Evolutionary conservation across 2,329 filamentous ascomycete species (phyloP).

Genomic region (Nemania abortiva): DNA sequence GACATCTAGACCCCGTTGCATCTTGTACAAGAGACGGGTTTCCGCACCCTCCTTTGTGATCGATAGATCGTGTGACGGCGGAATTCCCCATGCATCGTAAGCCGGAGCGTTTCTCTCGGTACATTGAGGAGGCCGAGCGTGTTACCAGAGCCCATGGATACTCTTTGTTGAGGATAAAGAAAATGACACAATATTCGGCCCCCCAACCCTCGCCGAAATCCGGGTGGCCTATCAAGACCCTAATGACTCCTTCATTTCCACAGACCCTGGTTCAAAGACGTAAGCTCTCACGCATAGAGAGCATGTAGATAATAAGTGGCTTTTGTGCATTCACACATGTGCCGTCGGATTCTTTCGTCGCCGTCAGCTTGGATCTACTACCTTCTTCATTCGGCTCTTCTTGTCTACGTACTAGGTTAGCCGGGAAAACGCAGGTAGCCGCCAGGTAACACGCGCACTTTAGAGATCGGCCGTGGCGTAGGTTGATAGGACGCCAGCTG

Average conservation of each 20-base stretch:
- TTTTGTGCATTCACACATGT: neutral
- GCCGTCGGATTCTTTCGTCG: neutral
- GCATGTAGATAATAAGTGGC: neutral
- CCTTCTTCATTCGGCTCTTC: constrained; percentile 28
- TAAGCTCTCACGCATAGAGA: neutral
- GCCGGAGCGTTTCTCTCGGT: constrained; percentile 12
- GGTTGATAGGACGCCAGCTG: constrained; percentile 25
- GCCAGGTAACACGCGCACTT: constrained; percentile 3
- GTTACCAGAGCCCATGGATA: neutral
- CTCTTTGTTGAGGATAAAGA: neutral
- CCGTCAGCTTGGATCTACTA: constrained; percentile 30
- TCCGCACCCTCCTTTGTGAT: constrained; percentile 16
- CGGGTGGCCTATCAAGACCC: neutral
- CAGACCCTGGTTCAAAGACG: neutral
- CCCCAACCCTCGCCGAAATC: neutral
- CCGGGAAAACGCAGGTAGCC: constrained; percentile 1
- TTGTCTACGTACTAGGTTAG: neutral
- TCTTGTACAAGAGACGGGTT: constrained; percentile 7
- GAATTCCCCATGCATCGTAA: constrained; percentile 23
- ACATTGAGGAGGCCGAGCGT: neutral
- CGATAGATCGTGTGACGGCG: constrained; percentile 20
- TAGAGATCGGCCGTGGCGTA: constrained; percentile 23
- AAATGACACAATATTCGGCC: neutral
- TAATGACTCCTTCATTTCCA: neutral
- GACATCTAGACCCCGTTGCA: constrained; percentile 17